Conservation (phyloP, 257 asterid genomes). For the Rubia yunnanensis region DNA sequence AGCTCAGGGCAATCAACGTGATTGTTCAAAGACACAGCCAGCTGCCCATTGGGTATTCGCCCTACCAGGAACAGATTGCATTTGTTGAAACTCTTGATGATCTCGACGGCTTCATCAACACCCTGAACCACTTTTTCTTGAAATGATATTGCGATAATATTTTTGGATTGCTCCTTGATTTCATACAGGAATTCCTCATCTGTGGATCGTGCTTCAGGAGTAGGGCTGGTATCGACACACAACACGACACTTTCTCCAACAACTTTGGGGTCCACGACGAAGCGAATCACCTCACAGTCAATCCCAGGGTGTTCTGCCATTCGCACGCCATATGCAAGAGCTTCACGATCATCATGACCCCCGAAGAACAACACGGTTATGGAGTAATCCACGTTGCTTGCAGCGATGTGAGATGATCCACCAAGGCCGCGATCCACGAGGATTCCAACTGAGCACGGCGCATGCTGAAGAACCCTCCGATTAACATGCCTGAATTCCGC, state of each 20-base stretch:
- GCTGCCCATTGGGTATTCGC: slow-evolving; percentile 28
- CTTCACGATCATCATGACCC: slow-evolving; percentile 50
- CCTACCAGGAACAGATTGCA: slow-evolving; percentile 41
- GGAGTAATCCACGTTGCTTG: slow-evolving; percentile 34
- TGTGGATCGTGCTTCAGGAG: neutral
- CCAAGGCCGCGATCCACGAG: slow-evolving; percentile 57
- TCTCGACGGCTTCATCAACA: slow-evolving; percentile 11
- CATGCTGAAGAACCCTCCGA: slow-evolving; percentile 33
- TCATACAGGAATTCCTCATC: slow-evolving; percentile 27
- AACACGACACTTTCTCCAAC: slow-evolving; percentile 12
- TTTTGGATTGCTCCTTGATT: slow-evolving; percentile 2
- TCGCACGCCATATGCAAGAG: slow-evolving; percentile 41
- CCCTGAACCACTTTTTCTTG: slow-evolving; percentile 16
- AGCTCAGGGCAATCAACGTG: slow-evolving; percentile 31
- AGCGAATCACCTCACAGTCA: slow-evolving; percentile 19
- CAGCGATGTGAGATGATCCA: slow-evolving; percentile 37
- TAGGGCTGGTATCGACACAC: slow-evolving; percentile 8
- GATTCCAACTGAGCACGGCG: slow-evolving; percentile 44
- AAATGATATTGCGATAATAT: slow-evolving; percentile 15
- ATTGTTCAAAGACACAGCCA: slow-evolving; percentile 16
- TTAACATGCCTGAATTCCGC: slow-evolving; percentile 33
- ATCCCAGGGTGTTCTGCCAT: slow-evolving; percentile 61
- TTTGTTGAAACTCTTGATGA: neutral
- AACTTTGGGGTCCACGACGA: slow-evolving; percentile 20
- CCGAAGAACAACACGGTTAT: slow-evolving; percentile 43